Evolutionary conservation across 1,284 basidiomycete genomes (phyloP), one percentile per base, ranked within the genome.

Genomic region (Inonotus hispidus): DNA sequence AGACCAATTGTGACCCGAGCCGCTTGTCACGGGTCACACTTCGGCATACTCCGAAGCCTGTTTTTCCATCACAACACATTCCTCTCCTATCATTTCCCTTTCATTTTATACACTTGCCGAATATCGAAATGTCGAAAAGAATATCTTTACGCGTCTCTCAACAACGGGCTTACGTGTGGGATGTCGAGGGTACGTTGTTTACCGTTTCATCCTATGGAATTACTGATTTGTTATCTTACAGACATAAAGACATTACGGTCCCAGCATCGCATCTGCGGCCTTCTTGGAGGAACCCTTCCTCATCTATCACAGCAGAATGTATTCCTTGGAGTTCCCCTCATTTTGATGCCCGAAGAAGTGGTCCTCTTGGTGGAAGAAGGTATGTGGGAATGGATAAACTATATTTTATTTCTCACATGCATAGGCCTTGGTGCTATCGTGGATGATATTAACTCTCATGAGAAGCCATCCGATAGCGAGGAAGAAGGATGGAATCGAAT

Each of bases 281-380:
- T 94, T 55, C 75, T 98, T 46, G 83, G 83, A 0, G 97, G 97
- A 0, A 98, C 97, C 0, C 81, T 99, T 21, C 95, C 97, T 1
- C 92, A 95, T 70, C 82, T 98, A 0, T 88, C 93, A 3, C 96
- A 98, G 71, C 97, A 99, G 74, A 99, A 99, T 74, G 85, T 93
- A 1, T 99, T 99, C 71, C 79, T 99, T 16, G 97, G 97, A 13
- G 75, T 94, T 16, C 97, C 97, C 1, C 77, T 98, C 1, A 78
- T 93, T 19, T 77, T 99, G 1, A 83, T 95, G 73, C 90, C 92
- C 0, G 97, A 99, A 71, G 97, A 99, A 72, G 93, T 91, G 1
- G 91, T 92, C 2, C 79, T 94, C 27, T 82, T 99, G 2, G 82
- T 98, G 2, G 81, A 90, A 63, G 87, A 90, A 66, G 84, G 93